A percentile compares a stretch with the other conserved stretches of the same genome.
Evolutionary conservation across 176 grass and related monocot genomes (phyloP).

Genomic region (Pontederia paniculata): DNA sequence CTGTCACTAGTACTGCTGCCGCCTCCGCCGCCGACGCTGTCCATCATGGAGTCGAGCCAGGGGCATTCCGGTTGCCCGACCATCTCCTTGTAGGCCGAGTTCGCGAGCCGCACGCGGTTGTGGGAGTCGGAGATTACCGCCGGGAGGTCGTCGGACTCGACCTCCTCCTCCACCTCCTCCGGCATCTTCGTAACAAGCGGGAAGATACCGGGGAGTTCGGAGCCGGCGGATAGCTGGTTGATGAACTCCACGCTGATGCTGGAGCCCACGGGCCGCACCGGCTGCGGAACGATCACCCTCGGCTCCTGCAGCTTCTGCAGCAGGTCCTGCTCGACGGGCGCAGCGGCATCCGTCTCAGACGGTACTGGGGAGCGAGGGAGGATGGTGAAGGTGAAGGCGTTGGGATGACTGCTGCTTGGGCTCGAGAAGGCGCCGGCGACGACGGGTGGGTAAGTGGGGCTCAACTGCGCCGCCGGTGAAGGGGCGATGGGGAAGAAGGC

Average conservation of each 20-base stretch:
- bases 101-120: constrained; percentile 73
- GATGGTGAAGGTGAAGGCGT: constrained; percentile 24
- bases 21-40: not conserved
- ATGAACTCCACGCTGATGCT: constrained; percentile 48
- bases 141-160: constrained; percentile 58
- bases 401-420: not conserved
- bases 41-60: constrained; percentile 60
- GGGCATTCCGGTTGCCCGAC: constrained; percentile 81
- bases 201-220: no score
- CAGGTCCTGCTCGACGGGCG: constrained; percentile 65
- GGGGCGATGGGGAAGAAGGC: constrained; percentile 23
- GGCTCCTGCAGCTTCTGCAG: constrained; percentile 79
- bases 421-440: constrained; percentile 3
- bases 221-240: not conserved
- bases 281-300: constrained; percentile 54
- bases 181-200: constrained; percentile 23
- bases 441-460: constrained; percentile 12
- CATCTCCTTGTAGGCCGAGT: constrained; percentile 81
- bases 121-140: constrained; percentile 59
- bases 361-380: constrained; percentile 14
- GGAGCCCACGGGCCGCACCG: constrained; percentile 65
- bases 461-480: constrained; percentile 13
- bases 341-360: constrained; percentile 5
- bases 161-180: constrained; percentile 49
- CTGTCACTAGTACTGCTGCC: no score